Conservation (phyloP, 306 rosid genomes). For the Prunus mira region DNA sequence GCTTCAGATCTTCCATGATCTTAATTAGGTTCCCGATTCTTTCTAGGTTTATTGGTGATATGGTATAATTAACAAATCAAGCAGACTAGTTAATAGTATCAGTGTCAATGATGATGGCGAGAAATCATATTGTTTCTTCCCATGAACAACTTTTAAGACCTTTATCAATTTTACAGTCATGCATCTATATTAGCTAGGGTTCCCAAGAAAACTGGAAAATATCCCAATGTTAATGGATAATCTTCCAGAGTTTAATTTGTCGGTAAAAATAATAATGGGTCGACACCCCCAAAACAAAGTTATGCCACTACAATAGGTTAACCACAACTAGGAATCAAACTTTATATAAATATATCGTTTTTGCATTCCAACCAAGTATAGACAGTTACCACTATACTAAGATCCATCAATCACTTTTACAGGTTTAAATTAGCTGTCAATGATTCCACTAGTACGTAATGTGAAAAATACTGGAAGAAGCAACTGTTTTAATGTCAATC, state of each 20-base stretch:
- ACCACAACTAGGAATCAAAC: no score
- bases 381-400: no score
- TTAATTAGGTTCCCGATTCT: background rate
- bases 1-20: background rate
- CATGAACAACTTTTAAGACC: background rate
- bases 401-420: no score
- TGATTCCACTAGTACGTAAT: background rate
- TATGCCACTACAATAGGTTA: no score
- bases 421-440: no score
- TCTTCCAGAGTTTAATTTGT: background rate
- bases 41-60: background rate
- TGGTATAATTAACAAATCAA: background rate
- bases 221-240: background rate
- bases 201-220: background rate
- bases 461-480: background rate
- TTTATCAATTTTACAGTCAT: background rate
- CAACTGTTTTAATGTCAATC: background rate
- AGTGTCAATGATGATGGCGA: background rate
- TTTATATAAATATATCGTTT: no score
- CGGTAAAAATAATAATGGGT: background rate
- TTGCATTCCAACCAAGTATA: no score
- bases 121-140: background rate
- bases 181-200: background rate
- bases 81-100: background rate
- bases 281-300: no score